Evolutionary conservation across 331 rosid genomes (phyloP), one percentile per base, ranked within the genome.

Genomic region (Rhamnella rubrinervis): DNA sequence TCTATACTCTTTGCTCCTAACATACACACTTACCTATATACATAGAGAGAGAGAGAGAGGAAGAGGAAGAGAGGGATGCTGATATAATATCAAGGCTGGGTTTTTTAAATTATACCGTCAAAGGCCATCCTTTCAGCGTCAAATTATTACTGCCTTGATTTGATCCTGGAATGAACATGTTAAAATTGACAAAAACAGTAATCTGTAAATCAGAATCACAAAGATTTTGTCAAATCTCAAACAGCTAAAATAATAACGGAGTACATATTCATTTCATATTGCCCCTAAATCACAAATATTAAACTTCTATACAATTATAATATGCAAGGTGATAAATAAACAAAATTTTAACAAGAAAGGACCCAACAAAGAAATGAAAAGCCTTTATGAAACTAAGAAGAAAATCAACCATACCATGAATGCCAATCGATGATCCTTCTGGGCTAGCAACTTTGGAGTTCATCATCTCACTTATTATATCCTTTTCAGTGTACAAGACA

Each of bases 111-210:
- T 14, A 61, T 86, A 90, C 97, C 31, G 82, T 77, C 62, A 86
- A 73, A 77, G 97, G 92, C 86, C 90, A 84, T 61, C 95, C 96
- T 56, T 84, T 88, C 77, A 85, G 72, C 67, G 88, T 81, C 86
- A 85, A 74, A 81, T 69, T 84, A 82, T 71, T 69, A 77, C 83
- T 38, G 51, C 84, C 87, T 78, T 80, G 90, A 82, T 77, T 90
- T 59, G 77, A 69, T 60, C 88, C 96, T 88, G 63, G 65, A 59
- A 71, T 62, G 47, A 68, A 63, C 59, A 75, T 59, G 69, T 46
- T 18, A 38, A 72, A 70, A 68, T 59, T 67, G 60, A 41, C 80
- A 77, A 41, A 28, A 35, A 63, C 41, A 49, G 67, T 21, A 73
- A 53, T 59, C 37, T 59, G 55, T 28, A 70, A 58, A 57, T 60